These are phyloP conservation scores for Carex pumila DNA, from an alignment of 176 grass and related monocot genomes.

Conservation along the genomic window DNA sequence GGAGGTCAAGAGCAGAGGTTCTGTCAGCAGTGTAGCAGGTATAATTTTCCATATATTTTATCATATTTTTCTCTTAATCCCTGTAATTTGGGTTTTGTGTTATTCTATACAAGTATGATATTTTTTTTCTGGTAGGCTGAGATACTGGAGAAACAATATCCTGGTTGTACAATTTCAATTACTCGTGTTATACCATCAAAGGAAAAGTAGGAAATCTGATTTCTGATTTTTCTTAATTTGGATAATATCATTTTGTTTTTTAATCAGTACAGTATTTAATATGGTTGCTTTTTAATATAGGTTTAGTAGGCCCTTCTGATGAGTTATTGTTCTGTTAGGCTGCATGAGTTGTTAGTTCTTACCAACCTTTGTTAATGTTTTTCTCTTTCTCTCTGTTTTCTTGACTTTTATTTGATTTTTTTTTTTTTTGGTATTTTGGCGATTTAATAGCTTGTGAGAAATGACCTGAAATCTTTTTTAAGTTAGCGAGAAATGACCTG, in stretches of 20 bases:
- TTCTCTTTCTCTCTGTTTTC: background rate
- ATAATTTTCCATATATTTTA: background rate
- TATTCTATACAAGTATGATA: background rate
- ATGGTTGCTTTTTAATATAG: background rate
- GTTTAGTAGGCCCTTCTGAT: slow-evolving; percentile 5
- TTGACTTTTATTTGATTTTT: background rate
- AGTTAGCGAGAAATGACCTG: background rate
- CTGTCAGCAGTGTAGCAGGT: slow-evolving; percentile 97
- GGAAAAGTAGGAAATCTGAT: background rate
- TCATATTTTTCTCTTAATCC: background rate
- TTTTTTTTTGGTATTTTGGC: background rate
- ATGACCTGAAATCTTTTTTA: background rate
- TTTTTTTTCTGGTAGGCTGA: background rate
- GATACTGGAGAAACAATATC: background rate
- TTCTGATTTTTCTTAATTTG: background rate
- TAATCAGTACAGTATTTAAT: background rate
- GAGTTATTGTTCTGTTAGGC: background rate
- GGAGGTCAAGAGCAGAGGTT: slow-evolving; percentile 66
- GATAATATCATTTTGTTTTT: background rate
- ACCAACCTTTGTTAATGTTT: background rate
- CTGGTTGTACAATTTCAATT: background rate
- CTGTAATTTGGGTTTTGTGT: background rate
- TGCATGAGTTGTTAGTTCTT: background rate
- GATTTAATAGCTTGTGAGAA: background rate
- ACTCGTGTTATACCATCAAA: background rate